Conservation (phyloP, 768 basidiomycete genomes). For the Neoboletus brunneissimus region DNA sequence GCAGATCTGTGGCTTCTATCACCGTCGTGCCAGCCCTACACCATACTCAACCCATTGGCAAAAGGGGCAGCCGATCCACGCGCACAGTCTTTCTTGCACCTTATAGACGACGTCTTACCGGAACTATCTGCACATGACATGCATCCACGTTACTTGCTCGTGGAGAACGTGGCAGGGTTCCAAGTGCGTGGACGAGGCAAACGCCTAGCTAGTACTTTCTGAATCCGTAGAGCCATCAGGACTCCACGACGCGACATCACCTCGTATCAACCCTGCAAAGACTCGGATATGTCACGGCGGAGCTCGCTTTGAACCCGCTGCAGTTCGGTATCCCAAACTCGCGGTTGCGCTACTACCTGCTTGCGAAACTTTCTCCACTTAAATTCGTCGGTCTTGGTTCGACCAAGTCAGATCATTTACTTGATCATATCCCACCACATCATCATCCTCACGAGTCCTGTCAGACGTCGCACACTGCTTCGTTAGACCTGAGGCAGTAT, state of each 20-base stretch:
- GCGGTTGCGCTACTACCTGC: constrained; percentile 73
- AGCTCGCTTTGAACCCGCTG: constrained; percentile 69
- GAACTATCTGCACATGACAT: constrained; percentile 42
- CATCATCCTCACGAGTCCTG: constrained; percentile 21
- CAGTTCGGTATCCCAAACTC: constrained; percentile 85
- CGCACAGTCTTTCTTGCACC: constrained; percentile 71
- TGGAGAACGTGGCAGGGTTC: constrained; percentile 84
- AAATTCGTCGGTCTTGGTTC: constrained; percentile 32
- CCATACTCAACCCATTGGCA: constrained; percentile 69
- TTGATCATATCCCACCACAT: constrained; percentile 56
- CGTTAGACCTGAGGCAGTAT: constrained; percentile 10
- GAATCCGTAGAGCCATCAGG: constrained; percentile 42
- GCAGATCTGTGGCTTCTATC: constrained; percentile 77
- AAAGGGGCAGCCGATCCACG: constrained; percentile 72
- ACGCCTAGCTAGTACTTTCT: neutral
- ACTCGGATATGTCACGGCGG: constrained; percentile 55
- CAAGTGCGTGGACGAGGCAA: constrained; percentile 48
- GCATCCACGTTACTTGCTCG: constrained; percentile 58
- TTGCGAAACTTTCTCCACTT: constrained; percentile 54
- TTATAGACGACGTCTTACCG: constrained; percentile 62
- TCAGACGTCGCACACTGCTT: neutral
- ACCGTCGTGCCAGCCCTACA: constrained; percentile 84
- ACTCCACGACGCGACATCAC: constrained; percentile 58
- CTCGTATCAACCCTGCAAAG: constrained; percentile 50
- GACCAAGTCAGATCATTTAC: constrained; percentile 29